A percentile compares a stretch with the other conserved stretches of the same genome.
Evolutionary conservation across 2,329 filamentous ascomycete species (phyloP).

Genomic region (Penicillium sp.): DNA sequence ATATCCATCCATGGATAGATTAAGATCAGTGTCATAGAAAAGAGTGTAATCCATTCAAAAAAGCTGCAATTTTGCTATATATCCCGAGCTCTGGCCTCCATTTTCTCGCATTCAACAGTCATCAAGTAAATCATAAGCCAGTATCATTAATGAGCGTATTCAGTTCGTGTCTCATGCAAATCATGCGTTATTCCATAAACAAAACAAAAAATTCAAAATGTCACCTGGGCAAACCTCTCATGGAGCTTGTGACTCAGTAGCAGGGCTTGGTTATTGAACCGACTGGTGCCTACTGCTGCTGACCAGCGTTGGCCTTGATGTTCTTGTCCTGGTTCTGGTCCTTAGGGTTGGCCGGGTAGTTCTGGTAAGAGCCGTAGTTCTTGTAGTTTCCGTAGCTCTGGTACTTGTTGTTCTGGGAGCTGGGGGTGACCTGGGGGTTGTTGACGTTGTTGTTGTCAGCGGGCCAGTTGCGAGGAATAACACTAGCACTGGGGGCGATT

Average conservation of each 20-base stretch:
- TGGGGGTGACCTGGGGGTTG: conserved; percentile 5
- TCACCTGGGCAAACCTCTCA: background rate
- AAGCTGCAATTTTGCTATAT: too few species aligned
- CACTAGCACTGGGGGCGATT: background rate
- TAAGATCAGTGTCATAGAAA: too few species aligned
- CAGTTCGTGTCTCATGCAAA: conserved; percentile 23
- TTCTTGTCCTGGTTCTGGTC: conserved; percentile 5
- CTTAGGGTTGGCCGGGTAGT: conserved; percentile 1
- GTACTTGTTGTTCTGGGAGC: background rate
- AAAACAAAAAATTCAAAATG: background rate
- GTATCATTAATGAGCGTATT: conserved; percentile 23
- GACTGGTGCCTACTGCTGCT: background rate
- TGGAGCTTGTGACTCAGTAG: background rate
- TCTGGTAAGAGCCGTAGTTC: conserved; percentile 9
- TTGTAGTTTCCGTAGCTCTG: conserved; percentile 11
- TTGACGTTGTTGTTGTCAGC: conserved; percentile 5
- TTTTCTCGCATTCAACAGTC: background rate
- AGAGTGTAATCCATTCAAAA: too few species aligned
- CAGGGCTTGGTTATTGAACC: background rate
- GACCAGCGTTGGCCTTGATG: conserved; percentile 2
- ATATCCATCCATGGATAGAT: too few species aligned
- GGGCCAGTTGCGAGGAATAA: conserved; percentile 10
- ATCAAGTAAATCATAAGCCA: background rate
- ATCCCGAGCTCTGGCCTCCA: background rate
- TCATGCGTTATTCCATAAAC: conserved; percentile 11